Evolutionary conservation across 352 stramenopile species (phyloP), one percentile per base, ranked within the genome.

Genomic region (Elongisporangium prolatum): DNA sequence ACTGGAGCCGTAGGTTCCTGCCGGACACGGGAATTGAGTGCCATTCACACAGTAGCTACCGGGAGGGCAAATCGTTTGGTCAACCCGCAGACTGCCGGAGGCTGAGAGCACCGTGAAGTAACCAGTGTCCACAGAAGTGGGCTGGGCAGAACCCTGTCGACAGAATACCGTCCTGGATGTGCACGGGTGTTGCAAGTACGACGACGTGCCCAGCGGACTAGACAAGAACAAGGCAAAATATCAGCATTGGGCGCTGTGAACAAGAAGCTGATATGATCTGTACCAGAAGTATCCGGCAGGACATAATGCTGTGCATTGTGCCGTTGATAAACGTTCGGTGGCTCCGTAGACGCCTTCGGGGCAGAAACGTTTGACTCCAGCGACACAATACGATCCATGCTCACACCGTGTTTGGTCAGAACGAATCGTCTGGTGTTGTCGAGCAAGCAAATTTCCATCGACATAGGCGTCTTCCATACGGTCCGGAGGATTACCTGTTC

Each of bases 261-360:
- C 34, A 16, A 21, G 37, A 44, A 20, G 9, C 22, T 22, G 11
- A 8, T 1, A 47, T 22, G 13, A 25, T 1, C 18, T 61, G 20
- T 73, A 84, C 77, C 80, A 93, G 51, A 71, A 89, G 59, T 86
- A 90, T 2, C 84, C 84, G 21, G 68, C 54, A 9, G 84, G 80
- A 48, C 84, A 93, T n/a, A 55, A 58, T 5, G 64, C 79, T 4
- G 71, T 84, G 52, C 80, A 93, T 21, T 63, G 51, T 6, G 75
- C 60, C 2, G 61, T 84, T 7, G 69, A 56, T 9, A 91, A 67
- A 3, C 70, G 73, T 54, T 64, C 21, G 0, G 52, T 64, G 20
- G 47, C 49, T 2, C 83, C 83, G 18, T 81, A 91, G 1, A 77
- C 75, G 0, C 83, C 80, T 14, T 60, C 22, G 3, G 72, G 72